phyloP scores from a whole-genome alignment of 352 stramenopile species.

The Achlya hypogyna region DNA sequence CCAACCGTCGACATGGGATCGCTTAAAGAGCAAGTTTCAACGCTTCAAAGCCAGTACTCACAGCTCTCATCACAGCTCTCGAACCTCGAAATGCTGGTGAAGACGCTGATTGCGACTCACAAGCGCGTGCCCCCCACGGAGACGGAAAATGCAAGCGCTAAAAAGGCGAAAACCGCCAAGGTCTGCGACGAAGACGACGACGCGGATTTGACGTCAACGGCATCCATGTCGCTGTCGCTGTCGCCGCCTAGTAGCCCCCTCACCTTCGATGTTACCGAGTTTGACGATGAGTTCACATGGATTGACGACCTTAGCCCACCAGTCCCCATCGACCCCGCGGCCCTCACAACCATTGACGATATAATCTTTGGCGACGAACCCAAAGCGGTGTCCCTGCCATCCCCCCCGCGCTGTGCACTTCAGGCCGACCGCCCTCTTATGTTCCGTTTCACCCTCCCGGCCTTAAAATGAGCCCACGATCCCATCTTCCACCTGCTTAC shows the following conservation, averaged over 20 bases:
- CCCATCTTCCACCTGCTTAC: not conserved
- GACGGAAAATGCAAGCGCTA: not conserved
- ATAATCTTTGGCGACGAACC: not conserved
- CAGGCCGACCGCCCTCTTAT: not conserved
- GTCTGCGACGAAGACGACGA: not conserved
- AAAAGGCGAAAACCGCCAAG: not conserved
- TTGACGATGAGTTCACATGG: not conserved
- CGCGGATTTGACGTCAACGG: not conserved
- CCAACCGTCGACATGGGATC: not conserved
- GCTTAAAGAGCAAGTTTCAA: constrained; percentile 2
- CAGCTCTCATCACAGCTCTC: constrained; percentile 2
- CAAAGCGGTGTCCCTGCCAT: not conserved
- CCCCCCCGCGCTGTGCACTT: not conserved
- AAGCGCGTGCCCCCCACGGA: not conserved
- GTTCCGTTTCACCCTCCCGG: not conserved
- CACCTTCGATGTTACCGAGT: not conserved
- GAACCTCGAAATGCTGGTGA: constrained; percentile 10
- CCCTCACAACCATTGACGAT: not conserved
- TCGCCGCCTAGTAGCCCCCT: not conserved
- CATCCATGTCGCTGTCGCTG: not conserved
- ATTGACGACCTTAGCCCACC: not conserved
- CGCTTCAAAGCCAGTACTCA: constrained; percentile 7
- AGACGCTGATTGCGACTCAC: constrained; percentile 4
- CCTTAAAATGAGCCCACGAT: not conserved
- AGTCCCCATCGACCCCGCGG: not conserved